Percentiles rank a stretch among this genome's conserved stretches.
Conservation (phyloP, 148 eudicot species). For the Beta vulgaris region DNA sequence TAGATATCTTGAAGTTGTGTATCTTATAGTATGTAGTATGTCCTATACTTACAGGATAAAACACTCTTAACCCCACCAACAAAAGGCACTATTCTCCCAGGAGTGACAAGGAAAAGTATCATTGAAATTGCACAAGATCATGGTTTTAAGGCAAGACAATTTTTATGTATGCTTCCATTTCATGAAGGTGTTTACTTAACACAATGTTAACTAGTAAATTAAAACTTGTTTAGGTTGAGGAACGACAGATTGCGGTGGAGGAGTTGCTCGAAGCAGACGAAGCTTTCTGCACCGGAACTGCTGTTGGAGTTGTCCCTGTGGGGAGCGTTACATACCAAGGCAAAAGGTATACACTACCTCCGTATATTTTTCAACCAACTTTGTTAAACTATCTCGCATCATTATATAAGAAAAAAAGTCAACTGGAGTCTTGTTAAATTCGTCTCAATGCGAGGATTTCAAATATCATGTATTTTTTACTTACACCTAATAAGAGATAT, state of each 20-base stretch:
- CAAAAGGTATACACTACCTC: slow-evolving; percentile 52
- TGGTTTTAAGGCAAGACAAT: slow-evolving; percentile 55
- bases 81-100: slow-evolving; percentile 72
- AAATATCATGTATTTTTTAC: too few relatives aligned
- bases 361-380: too few relatives aligned
- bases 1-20: too few relatives aligned
- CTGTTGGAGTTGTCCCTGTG: slow-evolving; percentile 67
- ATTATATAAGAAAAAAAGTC: too few relatives aligned
- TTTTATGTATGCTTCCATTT: not conserved
- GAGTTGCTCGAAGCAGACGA: slow-evolving; percentile 70
- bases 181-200: not conserved
- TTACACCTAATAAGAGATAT: too few relatives aligned
- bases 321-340: slow-evolving; percentile 66
- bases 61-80: slow-evolving; percentile 60
- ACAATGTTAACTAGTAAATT: not conserved
- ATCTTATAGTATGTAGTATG: too few relatives aligned
- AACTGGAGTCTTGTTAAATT: too few relatives aligned
- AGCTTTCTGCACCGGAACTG: slow-evolving; percentile 87
- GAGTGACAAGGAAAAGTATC: slow-evolving; percentile 74
- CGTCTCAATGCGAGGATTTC: too few relatives aligned
- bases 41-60: slow-evolving; percentile 45
- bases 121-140: slow-evolving; percentile 64
- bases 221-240: slow-evolving; percentile 50
- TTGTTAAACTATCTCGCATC: too few relatives aligned
- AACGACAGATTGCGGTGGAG: slow-evolving; percentile 52